Conservation (phyloP, 2,329 filamentous ascomycete genomes). For the Paramyrothecium roridum region DNA sequence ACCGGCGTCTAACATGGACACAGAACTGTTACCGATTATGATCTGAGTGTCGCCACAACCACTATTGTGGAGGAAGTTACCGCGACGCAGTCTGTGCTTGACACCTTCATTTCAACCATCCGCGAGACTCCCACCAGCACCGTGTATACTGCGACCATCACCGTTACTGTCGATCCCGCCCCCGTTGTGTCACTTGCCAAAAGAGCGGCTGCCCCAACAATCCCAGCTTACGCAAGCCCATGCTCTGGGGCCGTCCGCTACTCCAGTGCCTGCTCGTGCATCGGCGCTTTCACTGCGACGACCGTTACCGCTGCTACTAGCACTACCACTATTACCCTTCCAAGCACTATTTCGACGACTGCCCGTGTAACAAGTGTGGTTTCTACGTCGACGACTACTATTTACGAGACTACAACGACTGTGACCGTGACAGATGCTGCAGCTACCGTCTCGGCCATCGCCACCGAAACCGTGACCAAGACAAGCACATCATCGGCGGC, state of each 20-base stretch:
- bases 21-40: too few relatives aligned
- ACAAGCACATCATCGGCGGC: not conserved
- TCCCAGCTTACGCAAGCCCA: conserved; percentile 16
- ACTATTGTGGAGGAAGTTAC: not conserved
- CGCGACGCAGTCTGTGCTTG: not conserved
- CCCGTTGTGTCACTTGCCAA: conserved; percentile 15
- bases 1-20: too few relatives aligned
- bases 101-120: not conserved
- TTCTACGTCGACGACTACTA: not conserved
- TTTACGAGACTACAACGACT: not conserved
- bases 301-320: conserved; percentile 13
- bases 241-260: conserved; percentile 15
- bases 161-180: not conserved
- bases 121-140: not conserved
- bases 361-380: not conserved
- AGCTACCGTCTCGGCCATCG: not conserved
- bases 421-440: not conserved
- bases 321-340: conserved; percentile 11
- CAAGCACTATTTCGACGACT: not conserved
- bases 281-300: conserved; percentile 6
- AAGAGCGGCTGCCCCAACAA: not conserved
- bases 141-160: not conserved
- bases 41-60: too few relatives aligned
- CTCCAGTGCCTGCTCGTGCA: conserved; percentile 16
- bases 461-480: not conserved